Conservation (phyloP, 805 yeast species). For the Zygoascus tannicola region DNA sequence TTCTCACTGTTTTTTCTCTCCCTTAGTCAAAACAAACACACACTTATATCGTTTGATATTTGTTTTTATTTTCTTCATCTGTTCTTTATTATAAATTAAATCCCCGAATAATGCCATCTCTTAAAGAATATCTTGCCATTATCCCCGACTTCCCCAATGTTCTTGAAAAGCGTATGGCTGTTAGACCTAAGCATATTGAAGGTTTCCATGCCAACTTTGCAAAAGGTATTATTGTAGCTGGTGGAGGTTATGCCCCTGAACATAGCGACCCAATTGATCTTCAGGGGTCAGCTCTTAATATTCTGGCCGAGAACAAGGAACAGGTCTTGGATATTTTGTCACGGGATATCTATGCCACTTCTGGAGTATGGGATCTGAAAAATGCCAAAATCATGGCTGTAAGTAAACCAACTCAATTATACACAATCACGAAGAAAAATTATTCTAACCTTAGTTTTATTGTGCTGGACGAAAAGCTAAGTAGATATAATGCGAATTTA, state of each 20-base stretch:
- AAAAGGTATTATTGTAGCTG: conserved; percentile 33
- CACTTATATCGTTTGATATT: too few relatives aligned
- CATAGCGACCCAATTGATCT: conserved; percentile 34
- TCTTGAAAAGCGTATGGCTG: conserved; percentile 23
- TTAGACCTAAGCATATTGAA: conserved; percentile 36
- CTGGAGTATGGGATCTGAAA: conserved; percentile 71
- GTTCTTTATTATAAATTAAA: too few relatives aligned
- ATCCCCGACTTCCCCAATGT: conserved; percentile 60
- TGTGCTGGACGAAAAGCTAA: conserved; percentile 13
- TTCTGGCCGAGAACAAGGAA: conserved; percentile 55
- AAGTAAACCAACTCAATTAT: neutral
- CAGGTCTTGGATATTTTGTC: conserved; percentile 57
- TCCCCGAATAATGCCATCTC: neutral
- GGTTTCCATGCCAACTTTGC: conserved; percentile 25
- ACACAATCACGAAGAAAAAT: neutral
- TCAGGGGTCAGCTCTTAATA: conserved; percentile 59
- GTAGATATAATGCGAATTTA: too few relatives aligned
- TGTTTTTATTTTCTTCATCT: too few relatives aligned
- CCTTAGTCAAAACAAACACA: too few relatives aligned
- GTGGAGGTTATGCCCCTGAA: conserved; percentile 25
- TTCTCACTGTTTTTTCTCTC: too few relatives aligned
- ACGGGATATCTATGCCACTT: conserved; percentile 50
- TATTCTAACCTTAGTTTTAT: neutral
- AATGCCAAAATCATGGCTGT: conserved; percentile 50
- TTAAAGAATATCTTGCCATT: conserved; percentile 52